These are phyloP conservation scores for Zygotorulaspora florentina DNA, from an alignment of 805 yeast genomes.

Conservation along the genomic window DNA sequence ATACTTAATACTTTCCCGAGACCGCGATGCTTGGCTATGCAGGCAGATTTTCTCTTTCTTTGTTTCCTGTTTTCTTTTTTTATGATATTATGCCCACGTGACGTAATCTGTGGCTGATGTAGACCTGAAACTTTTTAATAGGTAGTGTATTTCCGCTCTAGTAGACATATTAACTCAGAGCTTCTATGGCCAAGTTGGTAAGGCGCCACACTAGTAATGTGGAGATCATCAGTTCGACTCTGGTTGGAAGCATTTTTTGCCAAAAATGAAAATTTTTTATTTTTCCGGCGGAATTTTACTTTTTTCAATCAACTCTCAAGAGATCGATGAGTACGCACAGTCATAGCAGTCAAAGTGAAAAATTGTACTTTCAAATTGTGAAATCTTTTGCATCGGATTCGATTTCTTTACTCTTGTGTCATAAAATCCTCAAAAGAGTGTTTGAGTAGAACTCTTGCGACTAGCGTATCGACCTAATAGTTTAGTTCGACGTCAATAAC, in stretches of 20 bases:
- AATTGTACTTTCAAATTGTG: background rate
- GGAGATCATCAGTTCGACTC: slow-evolving; percentile 76
- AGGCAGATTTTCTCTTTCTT: too few relatives aligned
- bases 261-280: background rate
- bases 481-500: too few relatives aligned
- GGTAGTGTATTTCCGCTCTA: too few relatives aligned
- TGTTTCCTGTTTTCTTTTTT: too few relatives aligned
- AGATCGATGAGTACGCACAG: slow-evolving; percentile 1
- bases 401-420: background rate
- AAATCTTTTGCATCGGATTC: too few relatives aligned
- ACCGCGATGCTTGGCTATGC: too few relatives aligned
- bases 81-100: too few relatives aligned
- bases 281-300: slow-evolving; percentile 13
- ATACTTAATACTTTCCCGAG: too few relatives aligned
- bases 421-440: background rate
- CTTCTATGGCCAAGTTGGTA: slow-evolving; percentile 68
- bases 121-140: too few relatives aligned
- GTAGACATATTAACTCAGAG: too few relatives aligned
- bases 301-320: background rate
- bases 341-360: background rate
- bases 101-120: too few relatives aligned
- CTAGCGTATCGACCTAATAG: too few relatives aligned
- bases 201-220: slow-evolving; percentile 89
- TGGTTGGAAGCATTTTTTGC: slow-evolving; percentile 52
- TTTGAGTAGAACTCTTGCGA: background rate